Percentiles rank a stretch among this genome's conserved stretches.
phyloP scores from a whole-genome alignment of 164 flowering plant species.

The Houttuynia cordata region DNA sequence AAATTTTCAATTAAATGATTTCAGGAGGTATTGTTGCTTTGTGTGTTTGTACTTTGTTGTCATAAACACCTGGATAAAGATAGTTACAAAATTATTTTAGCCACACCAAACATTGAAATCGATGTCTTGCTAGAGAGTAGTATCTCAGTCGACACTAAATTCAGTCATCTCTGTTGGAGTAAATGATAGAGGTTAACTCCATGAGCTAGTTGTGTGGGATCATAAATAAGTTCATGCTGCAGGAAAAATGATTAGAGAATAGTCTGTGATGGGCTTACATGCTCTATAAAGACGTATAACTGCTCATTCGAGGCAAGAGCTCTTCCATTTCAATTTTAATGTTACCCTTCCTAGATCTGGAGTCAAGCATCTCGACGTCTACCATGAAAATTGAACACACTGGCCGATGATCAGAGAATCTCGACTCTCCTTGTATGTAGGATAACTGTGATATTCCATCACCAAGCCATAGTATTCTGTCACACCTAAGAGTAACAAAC shows the following conservation, averaged over 20 bases:
- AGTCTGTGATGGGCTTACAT: constrained; percentile 8
- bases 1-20: no score
- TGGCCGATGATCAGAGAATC: constrained; percentile 81
- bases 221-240: neutral
- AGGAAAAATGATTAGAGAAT: neutral
- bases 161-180: neutral
- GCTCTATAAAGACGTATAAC: constrained; percentile 3
- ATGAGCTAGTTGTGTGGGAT: no score
- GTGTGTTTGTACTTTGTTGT: neutral
- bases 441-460: constrained; percentile 46
- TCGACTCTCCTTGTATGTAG: constrained; percentile 47
- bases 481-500: constrained; percentile 46
- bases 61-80: no score
- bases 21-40: neutral
- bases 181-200: neutral
- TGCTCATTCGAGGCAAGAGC: constrained; percentile 14
- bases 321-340: constrained; percentile 26
- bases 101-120: no score
- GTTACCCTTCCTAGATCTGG: constrained; percentile 19
- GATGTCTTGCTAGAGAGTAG: neutral
- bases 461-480: constrained; percentile 76
- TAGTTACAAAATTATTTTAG: no score
- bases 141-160: neutral
- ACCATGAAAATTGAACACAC: constrained; percentile 59
- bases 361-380: constrained; percentile 24